Evolutionary conservation across 2,329 filamentous ascomycete species (phyloP), one percentile per base, ranked within the genome.

Genomic region (Massarina eburnea): DNA sequence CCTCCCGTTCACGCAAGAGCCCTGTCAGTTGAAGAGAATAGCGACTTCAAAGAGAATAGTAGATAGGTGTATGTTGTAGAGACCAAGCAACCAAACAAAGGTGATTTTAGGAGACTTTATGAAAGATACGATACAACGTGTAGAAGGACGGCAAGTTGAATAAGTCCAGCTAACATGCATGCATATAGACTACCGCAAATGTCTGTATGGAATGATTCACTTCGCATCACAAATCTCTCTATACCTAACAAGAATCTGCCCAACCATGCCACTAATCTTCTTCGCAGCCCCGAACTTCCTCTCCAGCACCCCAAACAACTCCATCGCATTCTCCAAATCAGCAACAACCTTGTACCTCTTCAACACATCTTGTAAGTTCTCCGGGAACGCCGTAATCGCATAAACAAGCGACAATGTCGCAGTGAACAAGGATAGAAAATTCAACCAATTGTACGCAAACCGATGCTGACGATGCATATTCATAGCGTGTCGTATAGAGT

Each of bases 361-460:
- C 8, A 51, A 27, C 14, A 49, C 52, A 9, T 40, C 41, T 8
- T 42, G 33, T 6, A 57, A 38, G 2, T 41, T 36, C 15, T 73
- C 65, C 0, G 70, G 69, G 35, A 71, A 69, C 1, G 64, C 71
- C 0, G 71, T 76, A 2, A 68, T 70, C 1, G 73, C 68, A 45
- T 76, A 76, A 24, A 76, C 69, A 3, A 76, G 62, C 1, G 73
- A 72, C 3, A 77, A 54, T 0, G 71, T 68, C 1, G 69, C 61
- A 1, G 71, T 76, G 48, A 75, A 77, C 2, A 76, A 46, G 1
- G 65, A 54, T 1, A 76, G 64, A 8, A 76, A 56, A 34, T 76
- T 77, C 3, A 77, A 56, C 75, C 74, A 76, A 48, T 76, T 76
- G 55, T 74, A 76, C 0, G 74, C 70, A 29, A 76, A 67, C 8